Percentiles rank a stretch among this genome's conserved stretches.
These are phyloP conservation scores for Xylogone sp. DNA, from an alignment of 2,329 filamentous ascomycete species.

Conservation along the genomic window DNA sequence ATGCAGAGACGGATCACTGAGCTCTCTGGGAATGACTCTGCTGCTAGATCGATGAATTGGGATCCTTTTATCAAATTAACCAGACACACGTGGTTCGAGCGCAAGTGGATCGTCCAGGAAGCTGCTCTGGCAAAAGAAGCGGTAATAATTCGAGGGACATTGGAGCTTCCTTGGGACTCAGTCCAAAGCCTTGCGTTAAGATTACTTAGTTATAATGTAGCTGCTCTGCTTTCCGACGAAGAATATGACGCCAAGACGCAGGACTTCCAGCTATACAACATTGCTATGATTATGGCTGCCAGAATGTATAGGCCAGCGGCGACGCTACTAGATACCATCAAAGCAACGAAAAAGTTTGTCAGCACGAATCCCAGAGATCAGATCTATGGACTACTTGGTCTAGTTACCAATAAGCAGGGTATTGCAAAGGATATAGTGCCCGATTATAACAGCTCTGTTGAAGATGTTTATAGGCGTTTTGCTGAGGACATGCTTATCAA, in stretches of 20 bases:
- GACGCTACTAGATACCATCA: not conserved
- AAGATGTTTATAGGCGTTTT: not conserved
- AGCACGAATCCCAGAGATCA: not conserved
- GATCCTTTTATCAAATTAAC: not conserved
- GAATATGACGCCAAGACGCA: not conserved
- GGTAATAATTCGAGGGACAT: not conserved
- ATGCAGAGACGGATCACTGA: conserved; percentile 26
- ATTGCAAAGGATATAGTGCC: not conserved
- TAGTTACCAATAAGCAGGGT: not conserved
- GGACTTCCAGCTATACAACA: not conserved
- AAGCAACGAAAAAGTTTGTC: not conserved
- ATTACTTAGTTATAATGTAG: not conserved
- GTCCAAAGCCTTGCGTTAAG: not conserved
- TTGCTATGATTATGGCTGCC: not conserved
- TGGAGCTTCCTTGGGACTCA: not conserved
- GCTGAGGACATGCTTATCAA: not conserved
- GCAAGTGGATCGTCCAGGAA: conserved; percentile 7
- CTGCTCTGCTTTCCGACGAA: not conserved
- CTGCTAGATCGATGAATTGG: not conserved
- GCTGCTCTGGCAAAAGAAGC: not conserved
- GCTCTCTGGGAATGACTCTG: too few species aligned
- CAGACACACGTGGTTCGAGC: conserved; percentile 1
- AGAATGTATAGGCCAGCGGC: not conserved
- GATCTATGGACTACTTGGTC: not conserved
- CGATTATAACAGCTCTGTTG: not conserved